phyloP scores from a whole-genome alignment of 345 rosid species.

The Melastoma malabathricum region DNA sequence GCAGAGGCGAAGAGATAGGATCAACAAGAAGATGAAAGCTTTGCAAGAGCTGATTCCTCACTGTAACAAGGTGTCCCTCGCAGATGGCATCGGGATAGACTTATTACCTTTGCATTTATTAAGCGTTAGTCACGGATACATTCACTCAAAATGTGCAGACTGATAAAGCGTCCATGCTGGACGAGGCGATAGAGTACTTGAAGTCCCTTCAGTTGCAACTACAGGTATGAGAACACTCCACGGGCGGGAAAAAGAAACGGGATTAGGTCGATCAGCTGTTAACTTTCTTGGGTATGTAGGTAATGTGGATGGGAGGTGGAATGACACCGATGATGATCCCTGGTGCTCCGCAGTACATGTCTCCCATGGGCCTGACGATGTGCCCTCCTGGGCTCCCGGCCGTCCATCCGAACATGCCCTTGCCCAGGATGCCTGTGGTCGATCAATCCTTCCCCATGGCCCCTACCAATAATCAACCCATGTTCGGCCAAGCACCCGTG shows the following conservation, averaged over 20 bases:
- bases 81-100: not conserved
- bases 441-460: too few relatives aligned
- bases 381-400: too few relatives aligned
- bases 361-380: slow-evolving; percentile 14
- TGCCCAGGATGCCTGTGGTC: too few relatives aligned
- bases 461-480: too few relatives aligned
- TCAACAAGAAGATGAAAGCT: slow-evolving; percentile 46
- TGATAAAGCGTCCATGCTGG: slow-evolving; percentile 40
- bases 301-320: slow-evolving; percentile 74
- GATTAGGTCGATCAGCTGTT: not conserved
- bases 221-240: slow-evolving; percentile 21
- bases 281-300: slow-evolving; percentile 17
- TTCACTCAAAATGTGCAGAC: slow-evolving; percentile 18
- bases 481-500: too few relatives aligned
- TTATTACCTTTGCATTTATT: not conserved
- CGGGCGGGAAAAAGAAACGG: not conserved
- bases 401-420: too few relatives aligned
- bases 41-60: slow-evolving; percentile 45
- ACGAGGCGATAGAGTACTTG: slow-evolving; percentile 37
- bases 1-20: slow-evolving; percentile 45
- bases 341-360: slow-evolving; percentile 12
- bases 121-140: not conserved
- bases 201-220: slow-evolving; percentile 38
- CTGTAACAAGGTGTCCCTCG: slow-evolving; percentile 27
- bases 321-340: slow-evolving; percentile 51